A percentile compares a stretch with the other conserved stretches of the same genome.
phyloP scores from a whole-genome alignment of 148 eudicot genomes.

The Vaccinium vitisidaea region DNA sequence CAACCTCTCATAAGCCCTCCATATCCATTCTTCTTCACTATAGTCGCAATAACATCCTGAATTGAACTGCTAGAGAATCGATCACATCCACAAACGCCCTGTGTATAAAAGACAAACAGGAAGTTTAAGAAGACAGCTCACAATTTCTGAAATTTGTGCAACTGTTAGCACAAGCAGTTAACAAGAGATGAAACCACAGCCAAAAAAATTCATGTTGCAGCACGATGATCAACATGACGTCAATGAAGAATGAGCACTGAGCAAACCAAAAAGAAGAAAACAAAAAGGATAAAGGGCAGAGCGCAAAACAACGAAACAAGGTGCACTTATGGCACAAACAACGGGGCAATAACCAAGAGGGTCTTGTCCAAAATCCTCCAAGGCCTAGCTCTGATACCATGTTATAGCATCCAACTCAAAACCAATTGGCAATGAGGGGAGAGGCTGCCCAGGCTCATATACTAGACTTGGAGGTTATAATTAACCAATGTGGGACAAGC shows the following conservation, averaged over 20 bases:
- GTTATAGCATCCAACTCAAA: too few species aligned
- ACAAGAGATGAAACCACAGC: too few species aligned
- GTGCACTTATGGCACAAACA: too few species aligned
- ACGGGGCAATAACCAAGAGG: too few species aligned
- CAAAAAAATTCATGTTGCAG: background rate
- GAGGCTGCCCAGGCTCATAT: too few species aligned
- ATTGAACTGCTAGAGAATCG: conserved; percentile 49
- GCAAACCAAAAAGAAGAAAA: background rate
- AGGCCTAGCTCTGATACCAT: too few species aligned
- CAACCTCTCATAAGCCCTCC: conserved; percentile 52
- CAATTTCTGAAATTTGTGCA: conserved; percentile 1
- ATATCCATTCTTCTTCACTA: conserved; percentile 44
- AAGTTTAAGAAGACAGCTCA: background rate
- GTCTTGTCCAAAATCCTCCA: too few species aligned
- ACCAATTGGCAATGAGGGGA: too few species aligned
- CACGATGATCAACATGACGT: background rate
- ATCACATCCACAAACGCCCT: conserved; percentile 61
- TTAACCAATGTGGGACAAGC: too few species aligned
- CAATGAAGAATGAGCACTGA: background rate
- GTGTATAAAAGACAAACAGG: background rate
- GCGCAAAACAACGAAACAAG: too few species aligned
- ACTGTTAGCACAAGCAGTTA: background rate
- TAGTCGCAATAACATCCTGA: conserved; percentile 27
- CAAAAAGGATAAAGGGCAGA: background rate
- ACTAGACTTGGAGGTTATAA: too few species aligned